Evolutionary conservation across 169 alveolate genomes (phyloP), one percentile per base, ranked within the genome.

Genomic region (Cryptosporidium ubiquitum): DNA sequence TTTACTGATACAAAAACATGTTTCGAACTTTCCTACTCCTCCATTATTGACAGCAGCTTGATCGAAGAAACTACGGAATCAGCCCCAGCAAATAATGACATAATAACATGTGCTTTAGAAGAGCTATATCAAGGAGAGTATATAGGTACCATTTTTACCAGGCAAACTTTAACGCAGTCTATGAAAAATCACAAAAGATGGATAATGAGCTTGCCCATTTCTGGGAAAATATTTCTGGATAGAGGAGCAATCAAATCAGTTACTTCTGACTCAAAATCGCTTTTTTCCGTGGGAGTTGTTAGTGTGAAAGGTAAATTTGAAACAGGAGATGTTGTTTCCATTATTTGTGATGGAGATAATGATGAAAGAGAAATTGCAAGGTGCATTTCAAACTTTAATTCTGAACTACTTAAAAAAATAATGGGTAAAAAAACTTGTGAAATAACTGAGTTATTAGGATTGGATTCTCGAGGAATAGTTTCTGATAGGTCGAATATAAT

Each of bases 321-420:
- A 57, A 61, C 58, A 39, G 89, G 89, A 42, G 89, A 79, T 39
- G 89, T 64, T 37, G 89, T 79, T 29, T 79, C 89, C 16, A 33
- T 79, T 29, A 66, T 79, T 39, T 23, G 75, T 23, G 60, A 44
- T 2, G 89, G 64, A 37, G 89, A 79, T 42, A 26, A 23, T 16
- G 74, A 79, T 14, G 89, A 79, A 61, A 79, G 39, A 66, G 89
- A 79, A 39, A 47, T 79, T 61, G 89, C 89, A 40, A 79, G 89
- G 40, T 79, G 89, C 35, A 61, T 79, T 23, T 18, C 89, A 6
- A 79, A 61, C 33, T 61, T 79, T 26, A 42, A 79, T 57, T 79
- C 89, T 9, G 40, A 42, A n/a, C 12, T 23, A 26, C 44, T 79
- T 5, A 64, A 79, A 44, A 64, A 31, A 58, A 64, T 79, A 61